A percentile compares a stretch with the other conserved stretches of the same genome.
These are phyloP conservation scores for Talaromyces sp. DNA, from an alignment of 2,329 filamentous ascomycete species.

Conservation along the genomic window DNA sequence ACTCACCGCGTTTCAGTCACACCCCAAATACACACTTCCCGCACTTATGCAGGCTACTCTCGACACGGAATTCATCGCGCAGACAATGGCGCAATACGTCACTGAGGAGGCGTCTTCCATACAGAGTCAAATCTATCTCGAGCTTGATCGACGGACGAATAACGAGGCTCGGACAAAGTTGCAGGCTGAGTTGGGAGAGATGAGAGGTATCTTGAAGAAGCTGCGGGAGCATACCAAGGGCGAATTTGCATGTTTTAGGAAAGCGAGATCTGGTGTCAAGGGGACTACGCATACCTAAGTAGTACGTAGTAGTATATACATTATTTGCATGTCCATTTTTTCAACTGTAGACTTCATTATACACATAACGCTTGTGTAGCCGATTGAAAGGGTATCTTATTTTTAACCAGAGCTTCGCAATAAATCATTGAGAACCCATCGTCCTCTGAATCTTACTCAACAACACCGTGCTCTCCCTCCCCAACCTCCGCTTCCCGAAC, in stretches of 20 bases:
- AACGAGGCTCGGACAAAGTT: conserved; percentile 76
- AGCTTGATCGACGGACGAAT: conserved; percentile 84
- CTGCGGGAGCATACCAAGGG: conserved; percentile 77
- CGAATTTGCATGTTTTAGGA: conserved; percentile 84
- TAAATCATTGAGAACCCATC: conserved; percentile 48
- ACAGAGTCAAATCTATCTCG: conserved; percentile 88
- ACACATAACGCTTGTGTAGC: background rate
- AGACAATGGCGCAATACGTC: conserved; percentile 87
- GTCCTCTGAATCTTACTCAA: conserved; percentile 75
- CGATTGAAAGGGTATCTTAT: conserved; percentile 16
- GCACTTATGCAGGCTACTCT: conserved; percentile 95
- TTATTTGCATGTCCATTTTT: background rate
- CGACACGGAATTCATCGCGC: conserved; percentile 94
- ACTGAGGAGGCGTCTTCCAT: conserved; percentile 76
- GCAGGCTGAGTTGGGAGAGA: conserved; percentile 83
- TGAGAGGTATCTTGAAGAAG: conserved; percentile 82
- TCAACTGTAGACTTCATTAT: background rate
- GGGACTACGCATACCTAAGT: background rate
- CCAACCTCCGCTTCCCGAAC: conserved; percentile 75
- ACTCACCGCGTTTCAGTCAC: conserved; percentile 72
- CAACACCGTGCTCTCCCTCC: conserved; percentile 74
- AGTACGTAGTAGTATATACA: background rate
- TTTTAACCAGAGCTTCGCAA: background rate
- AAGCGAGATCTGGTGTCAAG: conserved; percentile 47
- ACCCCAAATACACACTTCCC: conserved; percentile 68